A percentile compares a stretch with the other conserved stretches of the same genome.
phyloP scores from a whole-genome alignment of 495 filamentous ascomycete genomes.

The Sordaria brevicollis region DNA sequence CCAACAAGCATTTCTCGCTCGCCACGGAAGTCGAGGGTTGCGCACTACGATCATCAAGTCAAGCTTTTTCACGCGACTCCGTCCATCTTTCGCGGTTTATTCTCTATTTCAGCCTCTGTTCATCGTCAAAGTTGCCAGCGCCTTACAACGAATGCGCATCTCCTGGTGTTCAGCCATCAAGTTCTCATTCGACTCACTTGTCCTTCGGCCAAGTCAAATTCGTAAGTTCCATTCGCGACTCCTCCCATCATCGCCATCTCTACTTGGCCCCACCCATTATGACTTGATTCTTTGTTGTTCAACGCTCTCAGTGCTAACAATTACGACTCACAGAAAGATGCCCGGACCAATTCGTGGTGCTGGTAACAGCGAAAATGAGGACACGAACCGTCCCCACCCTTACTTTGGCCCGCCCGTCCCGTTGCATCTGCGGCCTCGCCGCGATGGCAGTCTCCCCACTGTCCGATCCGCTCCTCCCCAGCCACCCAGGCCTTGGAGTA shows the following conservation, averaged over 20 bases:
- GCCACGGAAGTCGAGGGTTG: not conserved
- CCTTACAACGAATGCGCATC: not conserved
- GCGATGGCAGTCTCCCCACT: not conserved
- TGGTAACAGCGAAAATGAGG: not conserved
- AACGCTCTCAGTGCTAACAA: not conserved
- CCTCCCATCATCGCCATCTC: not conserved
- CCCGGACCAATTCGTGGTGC: not conserved
- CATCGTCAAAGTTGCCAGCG: not conserved
- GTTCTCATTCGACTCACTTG: not conserved
- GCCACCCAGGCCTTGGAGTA: not conserved
- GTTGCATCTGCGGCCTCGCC: not conserved
- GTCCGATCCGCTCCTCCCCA: not conserved
- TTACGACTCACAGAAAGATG: not conserved
- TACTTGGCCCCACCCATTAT: not conserved
- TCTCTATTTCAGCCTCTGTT: not conserved
- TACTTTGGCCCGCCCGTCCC: not conserved
- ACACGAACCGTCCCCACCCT: not conserved
- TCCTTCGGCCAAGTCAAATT: not conserved
- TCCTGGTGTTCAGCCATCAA: not conserved
- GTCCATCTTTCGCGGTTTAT: not conserved
- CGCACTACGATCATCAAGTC: not conserved
- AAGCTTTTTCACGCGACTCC: not conserved
- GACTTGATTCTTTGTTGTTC: not conserved
- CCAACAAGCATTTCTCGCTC: not conserved
- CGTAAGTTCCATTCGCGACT: not conserved